Base-by-base conservation (phyloP, 768 basidiomycete species). In the Mycena capillaripes region DNA sequence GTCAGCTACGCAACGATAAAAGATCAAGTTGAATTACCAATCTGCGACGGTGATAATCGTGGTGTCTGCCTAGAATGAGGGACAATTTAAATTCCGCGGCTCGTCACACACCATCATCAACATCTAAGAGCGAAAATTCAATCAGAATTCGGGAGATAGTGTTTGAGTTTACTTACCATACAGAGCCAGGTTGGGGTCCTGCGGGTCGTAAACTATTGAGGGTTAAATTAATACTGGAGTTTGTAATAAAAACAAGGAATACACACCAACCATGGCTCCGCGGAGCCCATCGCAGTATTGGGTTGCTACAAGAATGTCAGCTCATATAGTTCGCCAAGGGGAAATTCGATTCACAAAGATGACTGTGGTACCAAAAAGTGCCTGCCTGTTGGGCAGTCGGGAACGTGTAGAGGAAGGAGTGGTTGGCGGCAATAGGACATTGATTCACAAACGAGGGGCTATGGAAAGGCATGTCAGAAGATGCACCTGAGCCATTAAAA, bases 371-470 rank as follows among this genome's bases (percentile, higher is more conserved):
- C 69, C 69, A 63, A 14, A 64, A 69, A 3, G 67, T 69, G 1
- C 69, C 67, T 21, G 58, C 50, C 12, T 68, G 72, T 17, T 64
- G 17, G 12, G 36, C 48, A 2, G 58, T 53, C 9, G 66, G 60
- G 67, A 83, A 79, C 4, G 73, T 40, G 74, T 83, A 80, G 30
- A 79, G 44, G 75, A 81, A 83, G 7, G 74, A 74, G 63, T 81
- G 44, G 2, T 70, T 56, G 21, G 81, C 75, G 7, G 79, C 74
- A 32, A 83, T 76, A 11, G 82, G 82, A 44, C 62, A 64, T 27
- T 65, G 71, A 19, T 50, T 68, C 29, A 72, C 71, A 25, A 72
- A 72, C 2, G 71, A 29, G 14, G 66, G 58, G n/a, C 71, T 66
- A 7, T 0, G 12, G 19, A 40, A n/a, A n/a, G n/a, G 14, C 2